Conservation (phyloP, 2,329 filamentous ascomycete genomes). For the Cryphonectria carpinicola region DNA sequence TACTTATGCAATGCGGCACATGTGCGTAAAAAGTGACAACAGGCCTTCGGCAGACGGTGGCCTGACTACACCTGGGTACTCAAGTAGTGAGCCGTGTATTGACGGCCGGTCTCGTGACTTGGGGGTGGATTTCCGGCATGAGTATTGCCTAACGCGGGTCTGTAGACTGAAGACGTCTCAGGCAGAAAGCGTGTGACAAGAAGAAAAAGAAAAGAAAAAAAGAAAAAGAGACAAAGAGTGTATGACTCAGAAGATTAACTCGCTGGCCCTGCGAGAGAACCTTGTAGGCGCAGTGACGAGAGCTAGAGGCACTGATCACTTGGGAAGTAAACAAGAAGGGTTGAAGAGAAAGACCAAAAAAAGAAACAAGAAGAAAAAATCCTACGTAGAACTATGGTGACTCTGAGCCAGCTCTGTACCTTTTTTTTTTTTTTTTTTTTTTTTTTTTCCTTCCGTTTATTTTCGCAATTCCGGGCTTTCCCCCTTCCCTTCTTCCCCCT, state of each 20-base stretch:
- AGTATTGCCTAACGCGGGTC: background rate
- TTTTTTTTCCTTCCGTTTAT: no score
- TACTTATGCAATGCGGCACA: background rate
- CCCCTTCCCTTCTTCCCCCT: no score
- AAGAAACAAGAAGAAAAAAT: background rate
- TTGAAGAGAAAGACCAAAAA: background rate
- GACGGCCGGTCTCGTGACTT: no score
- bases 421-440: no score
- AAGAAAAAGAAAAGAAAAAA: background rate
- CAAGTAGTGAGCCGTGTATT: background rate
- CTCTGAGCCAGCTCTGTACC: background rate
- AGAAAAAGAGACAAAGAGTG: background rate
- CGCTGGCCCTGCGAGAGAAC: background rate
- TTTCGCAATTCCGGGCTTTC: no score
- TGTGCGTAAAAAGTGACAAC: background rate
- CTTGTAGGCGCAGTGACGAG: background rate
- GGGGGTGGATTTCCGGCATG: background rate
- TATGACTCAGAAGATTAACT: background rate
- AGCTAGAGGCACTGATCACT: background rate
- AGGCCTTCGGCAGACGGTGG: background rate
- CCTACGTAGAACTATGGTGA: background rate
- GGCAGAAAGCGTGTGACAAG: background rate
- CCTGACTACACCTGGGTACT: background rate
- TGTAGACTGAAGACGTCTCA: background rate
- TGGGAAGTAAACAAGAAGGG: background rate